phyloP scores from a whole-genome alignment of 176 grass and related monocot genomes.

The Puya raimondii region DNA sequence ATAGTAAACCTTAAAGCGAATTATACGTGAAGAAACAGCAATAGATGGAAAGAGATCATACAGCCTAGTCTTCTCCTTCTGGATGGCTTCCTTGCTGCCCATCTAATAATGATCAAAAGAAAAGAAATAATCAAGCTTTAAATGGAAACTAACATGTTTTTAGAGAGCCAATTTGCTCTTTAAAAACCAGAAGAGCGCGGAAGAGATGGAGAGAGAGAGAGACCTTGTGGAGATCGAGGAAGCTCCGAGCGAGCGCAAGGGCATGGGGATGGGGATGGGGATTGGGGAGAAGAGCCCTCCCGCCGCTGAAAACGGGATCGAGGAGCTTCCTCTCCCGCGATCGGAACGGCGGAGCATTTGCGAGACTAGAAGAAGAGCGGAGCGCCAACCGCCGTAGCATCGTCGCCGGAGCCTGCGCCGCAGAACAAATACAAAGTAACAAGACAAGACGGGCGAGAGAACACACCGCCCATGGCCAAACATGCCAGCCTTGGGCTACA shows the following conservation, averaged over 20 bases:
- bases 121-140: conserved; percentile 1
- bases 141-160: conserved; percentile 9
- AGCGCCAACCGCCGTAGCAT: conserved; percentile 26
- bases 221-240: conserved; percentile 23
- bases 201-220: not conserved
- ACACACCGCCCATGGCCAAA: too few species aligned
- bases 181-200: too few species aligned
- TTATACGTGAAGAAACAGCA: not conserved
- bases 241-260: not conserved
- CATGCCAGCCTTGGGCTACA: too few species aligned
- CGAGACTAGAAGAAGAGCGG: conserved; percentile 17
- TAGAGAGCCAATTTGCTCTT: not conserved
- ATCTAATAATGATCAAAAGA: conserved; percentile 9
- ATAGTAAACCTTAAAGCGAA: not conserved
- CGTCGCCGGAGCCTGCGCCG: not conserved
- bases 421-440: too few species aligned
- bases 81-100: conserved; percentile 37
- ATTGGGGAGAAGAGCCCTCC: not conserved
- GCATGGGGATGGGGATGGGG: conserved; percentile 8
- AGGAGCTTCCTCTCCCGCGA: not conserved
- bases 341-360: not conserved
- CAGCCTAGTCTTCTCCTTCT: conserved; percentile 71
- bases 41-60: conserved; percentile 29
- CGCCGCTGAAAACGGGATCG: not conserved
- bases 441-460: too few species aligned